These are phyloP conservation scores for Colletotrichum lindemuthianum DNA, from an alignment of 2,329 filamentous ascomycete species.

Conservation along the genomic window DNA sequence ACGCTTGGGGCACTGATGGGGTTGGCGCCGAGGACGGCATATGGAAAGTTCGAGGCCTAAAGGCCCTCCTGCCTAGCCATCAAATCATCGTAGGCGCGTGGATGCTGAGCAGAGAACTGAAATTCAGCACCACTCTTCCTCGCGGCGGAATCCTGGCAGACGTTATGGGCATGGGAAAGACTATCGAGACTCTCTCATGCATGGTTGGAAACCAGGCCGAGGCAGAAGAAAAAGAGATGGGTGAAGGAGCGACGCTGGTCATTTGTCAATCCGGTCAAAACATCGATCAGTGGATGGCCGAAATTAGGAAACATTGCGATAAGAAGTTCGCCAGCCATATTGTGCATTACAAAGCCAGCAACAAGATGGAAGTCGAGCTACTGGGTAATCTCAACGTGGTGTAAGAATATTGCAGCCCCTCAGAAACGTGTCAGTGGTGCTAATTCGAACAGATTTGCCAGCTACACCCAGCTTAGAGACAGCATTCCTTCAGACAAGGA, in stretches of 20 bases:
- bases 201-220: constrained; percentile 51
- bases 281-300: constrained; percentile 42
- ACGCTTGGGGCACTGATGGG: neutral
- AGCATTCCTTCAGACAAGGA: constrained; percentile 32
- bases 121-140: constrained; percentile 1
- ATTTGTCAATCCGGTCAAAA: constrained; percentile 41
- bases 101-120: constrained; percentile 63
- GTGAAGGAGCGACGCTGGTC: constrained; percentile 49
- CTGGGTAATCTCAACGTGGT: constrained; percentile 19
- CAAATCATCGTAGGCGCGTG: constrained; percentile 63
- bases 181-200: constrained; percentile 57
- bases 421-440: no score
- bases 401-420: neutral
- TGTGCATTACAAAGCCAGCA: constrained; percentile 27
- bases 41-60: neutral
- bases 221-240: constrained; percentile 46
- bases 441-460: constrained; percentile 41
- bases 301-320: constrained; percentile 42
- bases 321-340: neutral
- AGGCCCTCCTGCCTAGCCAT: constrained; percentile 42
- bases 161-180: constrained; percentile 74
- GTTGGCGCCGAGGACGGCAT: neutral
- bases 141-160: constrained; percentile 69
- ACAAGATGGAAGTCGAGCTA: constrained; percentile 1
- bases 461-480: constrained; percentile 40